Percentiles rank a stretch among this genome's conserved stretches.
phyloP scores from a whole-genome alignment of 805 yeast genomes.

The Middelhovenomyces tepae region DNA sequence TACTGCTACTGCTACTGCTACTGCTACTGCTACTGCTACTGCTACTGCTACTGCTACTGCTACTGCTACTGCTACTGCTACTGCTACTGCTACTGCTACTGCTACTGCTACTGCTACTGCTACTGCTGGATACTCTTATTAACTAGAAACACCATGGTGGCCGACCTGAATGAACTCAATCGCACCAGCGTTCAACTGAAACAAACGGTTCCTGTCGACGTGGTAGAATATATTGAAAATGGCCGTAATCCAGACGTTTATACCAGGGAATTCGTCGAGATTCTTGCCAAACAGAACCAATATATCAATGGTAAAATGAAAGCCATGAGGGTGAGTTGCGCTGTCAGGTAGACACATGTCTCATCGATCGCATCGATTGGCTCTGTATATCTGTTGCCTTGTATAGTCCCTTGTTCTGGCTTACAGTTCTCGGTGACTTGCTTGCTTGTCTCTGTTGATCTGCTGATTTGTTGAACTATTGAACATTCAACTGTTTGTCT shows the following conservation, averaged over 20 bases:
- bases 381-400: background rate
- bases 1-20: conserved; percentile 4
- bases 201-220: conserved; percentile 17
- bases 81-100: conserved; percentile 2
- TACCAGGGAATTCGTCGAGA: conserved; percentile 92
- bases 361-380: background rate
- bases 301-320: conserved; percentile 74
- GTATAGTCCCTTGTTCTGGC: too few relatives aligned
- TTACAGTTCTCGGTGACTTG: too few relatives aligned
- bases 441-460: background rate
- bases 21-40: conserved; percentile 2
- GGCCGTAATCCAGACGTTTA: conserved; percentile 97
- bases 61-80: conserved; percentile 1
- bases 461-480: background rate
- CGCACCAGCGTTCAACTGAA: conserved; percentile 9
- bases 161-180: conserved; percentile 10
- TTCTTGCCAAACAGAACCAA: conserved; percentile 84
- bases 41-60: conserved; percentile 2
- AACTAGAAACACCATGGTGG: too few relatives aligned
- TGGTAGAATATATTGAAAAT: conserved; percentile 65
- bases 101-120: conserved; percentile 2
- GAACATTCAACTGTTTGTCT: background rate
- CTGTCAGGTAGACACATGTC: background rate
- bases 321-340: conserved; percentile 38
- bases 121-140: too few relatives aligned